Evolutionary conservation across 805 yeast species (phyloP), one percentile per base, ranked within the genome.

Genomic region (Cyberlindnera lachancei): DNA sequence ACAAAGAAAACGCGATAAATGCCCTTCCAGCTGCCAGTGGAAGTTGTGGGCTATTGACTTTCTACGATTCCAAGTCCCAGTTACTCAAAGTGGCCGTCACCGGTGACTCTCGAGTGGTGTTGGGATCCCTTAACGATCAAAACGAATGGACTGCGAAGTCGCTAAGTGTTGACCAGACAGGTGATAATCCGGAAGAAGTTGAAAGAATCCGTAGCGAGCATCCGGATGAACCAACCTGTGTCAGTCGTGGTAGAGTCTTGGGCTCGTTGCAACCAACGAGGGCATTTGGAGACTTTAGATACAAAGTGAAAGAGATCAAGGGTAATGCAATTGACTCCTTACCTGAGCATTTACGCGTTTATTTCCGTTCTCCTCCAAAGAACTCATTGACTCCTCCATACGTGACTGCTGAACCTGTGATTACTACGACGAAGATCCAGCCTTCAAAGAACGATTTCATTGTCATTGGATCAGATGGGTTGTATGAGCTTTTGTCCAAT

Each of bases 281-380:
- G 49, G 95, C 97, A 2, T 92, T 92, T 64, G 98, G 98, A 29
- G 98, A 92, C 57, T 94, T 95, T 37, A 72, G 96, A 40, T 92
- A 86, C 54, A 92, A 92, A 53, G 70, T 94, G 66, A 74, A 87
- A 20, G 64, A 66, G 23, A 38, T 63, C n/a, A 58, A 56, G 33
- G 53, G 79, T 46, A 40, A 59, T 33, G 39, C 60, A 0, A 45
- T 61, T 11, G 57, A 54, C 9, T 75, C 78, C 15, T 70, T 85
- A 35, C 96, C 94, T 49, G 79, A 79, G 29, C 79, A 84, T 45
- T 69, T 79, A 40, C 78, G 77, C 46, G 79, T 87, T 44, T 88
- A 90, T 53, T 94, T 95, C 22, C 71, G 90, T 52, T 72, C 83
- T 16, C 63, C 64, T 26, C 94, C 94, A 20, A 72, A 73, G 32